Conservation (phyloP, 345 rosid genomes). For the Gossypium anomalum region DNA sequence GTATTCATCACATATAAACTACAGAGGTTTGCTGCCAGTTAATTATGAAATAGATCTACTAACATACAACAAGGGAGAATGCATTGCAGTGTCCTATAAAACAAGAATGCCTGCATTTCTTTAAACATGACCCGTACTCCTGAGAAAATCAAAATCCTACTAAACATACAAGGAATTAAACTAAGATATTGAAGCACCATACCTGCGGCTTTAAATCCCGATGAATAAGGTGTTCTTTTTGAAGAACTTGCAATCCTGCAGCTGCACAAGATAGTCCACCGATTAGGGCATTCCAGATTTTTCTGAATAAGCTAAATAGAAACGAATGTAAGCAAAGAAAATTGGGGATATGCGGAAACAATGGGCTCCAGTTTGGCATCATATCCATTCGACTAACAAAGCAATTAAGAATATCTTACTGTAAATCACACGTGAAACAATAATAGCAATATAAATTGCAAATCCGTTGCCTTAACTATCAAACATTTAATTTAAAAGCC, state of each 20-base stretch:
- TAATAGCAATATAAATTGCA: neutral
- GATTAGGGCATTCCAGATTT: neutral
- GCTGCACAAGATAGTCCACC: conserved; percentile 44
- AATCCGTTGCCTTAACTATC: neutral
- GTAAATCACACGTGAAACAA: neutral
- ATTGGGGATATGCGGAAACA: neutral
- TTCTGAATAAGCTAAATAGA: neutral
- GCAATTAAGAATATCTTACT: neutral
- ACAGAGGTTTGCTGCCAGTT: conserved; percentile 1
- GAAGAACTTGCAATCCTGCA: conserved; percentile 78
- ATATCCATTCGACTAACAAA: neutral
- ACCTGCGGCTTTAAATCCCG: conserved; percentile 92
- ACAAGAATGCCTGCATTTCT: neutral
- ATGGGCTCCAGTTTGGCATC: conserved; percentile 6
- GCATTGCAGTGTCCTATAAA: neutral
- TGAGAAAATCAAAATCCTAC: conserved; percentile 1
- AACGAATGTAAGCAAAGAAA: neutral
- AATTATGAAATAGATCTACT: neutral
- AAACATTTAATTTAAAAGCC: neutral
- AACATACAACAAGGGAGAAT: neutral
- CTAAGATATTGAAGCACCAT: neutral
- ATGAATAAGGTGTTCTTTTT: conserved; percentile 72
- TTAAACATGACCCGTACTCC: neutral
- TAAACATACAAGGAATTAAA: conserved; percentile 9
- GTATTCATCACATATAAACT: conserved; percentile 10